Base-by-base conservation (phyloP, 1,284 basidiomycete species). In the Cryptococcus wingfieldii region DNA sequence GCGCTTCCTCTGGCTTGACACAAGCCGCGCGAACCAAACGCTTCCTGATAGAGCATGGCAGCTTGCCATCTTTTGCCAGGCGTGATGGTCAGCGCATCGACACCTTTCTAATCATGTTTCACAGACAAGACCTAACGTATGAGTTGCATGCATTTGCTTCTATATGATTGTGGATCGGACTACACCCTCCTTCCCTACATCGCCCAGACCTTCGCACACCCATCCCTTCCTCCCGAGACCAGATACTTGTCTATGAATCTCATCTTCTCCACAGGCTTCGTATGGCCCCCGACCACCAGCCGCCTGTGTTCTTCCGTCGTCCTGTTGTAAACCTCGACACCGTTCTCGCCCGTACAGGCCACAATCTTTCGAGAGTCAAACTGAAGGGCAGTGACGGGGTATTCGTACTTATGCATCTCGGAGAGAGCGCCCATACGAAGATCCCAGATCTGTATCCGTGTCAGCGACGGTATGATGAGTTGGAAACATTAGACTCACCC, bases 181-280 rank as follows among this genome's bases (percentile, higher is more conserved):
- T 12, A 44, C 49, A 19, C 25, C n/a, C 42, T 37, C 39, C 18
- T 18, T 12, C n/a, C 4, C 47, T 53, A 98, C 77, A 98, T 79
- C 46, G 92, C 90, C 95, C 95, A 98, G 56, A 97, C 86, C 79
- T 98, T 98, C 66, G 98, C 84, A 45, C 83, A 82, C 31, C 88
- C 83, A 77, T 98, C 95, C 54, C 87, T 84, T 51, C 87, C 93
- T 44, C 96, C 96, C 27, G 89, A 89, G 41, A 92, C 87, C 49
- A 97, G 81, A 77, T 98, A 99, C 58, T 88, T 86, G 77, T 98
- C 95, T 86, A 98, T 96, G 77, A 96, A 98, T 53, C 95, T 83
- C 64, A 98, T 79, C 61, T 83, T 83, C 77, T 96, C 90, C n/a
- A 86, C 88, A 0, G 94, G 93, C 62, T 84, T 86, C 23, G 84